Percentiles rank a stretch among this genome's conserved stretches.
Conservation (phyloP, 331 rosid genomes). For the Saraca asoca region DNA sequence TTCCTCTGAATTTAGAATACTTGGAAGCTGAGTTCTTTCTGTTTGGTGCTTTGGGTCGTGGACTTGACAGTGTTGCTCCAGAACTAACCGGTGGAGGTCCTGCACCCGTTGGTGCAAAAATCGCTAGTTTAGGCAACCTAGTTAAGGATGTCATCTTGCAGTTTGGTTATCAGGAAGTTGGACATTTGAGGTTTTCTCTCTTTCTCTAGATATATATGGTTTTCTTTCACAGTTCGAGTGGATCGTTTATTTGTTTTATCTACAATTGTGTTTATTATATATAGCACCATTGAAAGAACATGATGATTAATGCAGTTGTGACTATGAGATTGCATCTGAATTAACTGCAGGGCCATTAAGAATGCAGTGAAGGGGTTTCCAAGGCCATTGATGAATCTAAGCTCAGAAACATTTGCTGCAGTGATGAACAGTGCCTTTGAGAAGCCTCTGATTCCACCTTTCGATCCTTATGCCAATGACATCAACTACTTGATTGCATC, state of each 20-base stretch:
- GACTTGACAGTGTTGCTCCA: constrained; percentile 66
- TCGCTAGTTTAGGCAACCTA: constrained; percentile 42
- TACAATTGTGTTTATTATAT: too few species aligned
- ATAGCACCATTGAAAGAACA: background rate
- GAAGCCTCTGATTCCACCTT: constrained; percentile 44
- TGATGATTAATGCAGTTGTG: background rate
- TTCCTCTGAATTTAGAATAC: constrained; percentile 74
- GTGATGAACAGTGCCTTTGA: constrained; percentile 59
- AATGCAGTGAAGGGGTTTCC: constrained; percentile 52
- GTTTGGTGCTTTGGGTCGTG: constrained; percentile 60
- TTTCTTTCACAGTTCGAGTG: too few species aligned
- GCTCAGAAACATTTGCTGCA: constrained; percentile 48
- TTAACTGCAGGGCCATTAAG: constrained; percentile 37
- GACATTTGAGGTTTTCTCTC: constrained; percentile 65
- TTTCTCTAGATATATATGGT: too few species aligned
- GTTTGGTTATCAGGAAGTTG: constrained; percentile 87
- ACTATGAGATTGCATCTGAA: background rate
- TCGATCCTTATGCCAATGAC: constrained; percentile 59
- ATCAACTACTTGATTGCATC: constrained; percentile 59
- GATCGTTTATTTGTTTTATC: too few species aligned
- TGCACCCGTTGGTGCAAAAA: constrained; percentile 60
- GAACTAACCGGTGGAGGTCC: constrained; percentile 61
- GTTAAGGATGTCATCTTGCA: constrained; percentile 54
- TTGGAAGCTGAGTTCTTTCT: constrained; percentile 84
- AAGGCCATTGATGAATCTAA: constrained; percentile 67